Evolutionary conservation across 805 yeast species (phyloP), one percentile per base, ranked within the genome.

Genomic region (Suhomyces sp.): DNA sequence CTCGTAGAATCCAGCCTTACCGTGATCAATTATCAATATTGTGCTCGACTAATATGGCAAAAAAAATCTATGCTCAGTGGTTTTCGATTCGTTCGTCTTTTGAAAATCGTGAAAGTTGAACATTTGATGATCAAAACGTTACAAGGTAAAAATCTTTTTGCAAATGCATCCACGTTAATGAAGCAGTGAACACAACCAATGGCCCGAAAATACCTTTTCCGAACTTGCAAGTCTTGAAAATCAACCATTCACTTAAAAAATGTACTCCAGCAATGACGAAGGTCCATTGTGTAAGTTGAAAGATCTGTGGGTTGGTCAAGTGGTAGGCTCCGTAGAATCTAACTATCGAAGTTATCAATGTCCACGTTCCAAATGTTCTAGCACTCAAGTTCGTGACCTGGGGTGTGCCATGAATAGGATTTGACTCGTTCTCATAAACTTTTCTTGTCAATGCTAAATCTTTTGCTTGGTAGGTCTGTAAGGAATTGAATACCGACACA

Each of bases 281-380:
- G 7, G 95, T 81, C 60, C 83, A 81, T 48, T 86, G 75, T 13
- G 90, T 83, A 46, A 93, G 68, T 48, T 84, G 79, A 60, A 78
- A 93, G 35, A 90, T 77, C 46, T 81, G 83, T 16, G 78, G 77
- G 48, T 81, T 79, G 36, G 69, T 68, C 27, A 62, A 36, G 54
- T 84, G 68, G 62, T 83, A 84, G 10, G 98, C 95, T 37, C 95
- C 96, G 58, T 85, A 88, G 45, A 81, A 72, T 55, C 98, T 78
- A 31, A 93, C 81, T 19, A 91, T 70, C 2, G 95, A 77, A 2
- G 96, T 81, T 48, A 90, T 73, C 25, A 90, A 68, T 0, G 98
- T 93, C 98, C 98, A 93, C 0, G 98, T 93, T 21, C 98, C 98
- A 59, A 93, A 93, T 0, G 98, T 91, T 51, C 98, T 77, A n/a